Conservation (phyloP, 2,329 filamentous ascomycete species). For the Diplodia intermedia region DNA sequence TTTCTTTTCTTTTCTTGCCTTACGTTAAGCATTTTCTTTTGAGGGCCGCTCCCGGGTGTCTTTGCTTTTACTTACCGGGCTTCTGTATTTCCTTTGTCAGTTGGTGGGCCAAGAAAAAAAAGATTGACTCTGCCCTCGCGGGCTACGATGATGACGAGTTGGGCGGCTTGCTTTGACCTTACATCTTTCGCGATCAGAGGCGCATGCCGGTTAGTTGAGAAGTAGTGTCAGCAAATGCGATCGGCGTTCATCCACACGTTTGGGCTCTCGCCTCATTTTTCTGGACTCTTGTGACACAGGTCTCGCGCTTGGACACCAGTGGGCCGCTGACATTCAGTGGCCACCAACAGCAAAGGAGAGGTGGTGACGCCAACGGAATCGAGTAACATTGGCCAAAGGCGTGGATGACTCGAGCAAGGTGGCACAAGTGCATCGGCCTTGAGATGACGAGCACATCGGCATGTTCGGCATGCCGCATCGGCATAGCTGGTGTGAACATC, state of each 20-base stretch:
- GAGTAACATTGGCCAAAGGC: background rate
- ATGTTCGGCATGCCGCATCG: conserved; percentile 25
- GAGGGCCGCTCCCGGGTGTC: background rate
- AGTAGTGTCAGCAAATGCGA: conserved; percentile 27
- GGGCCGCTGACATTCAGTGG: background rate
- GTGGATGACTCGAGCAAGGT: background rate
- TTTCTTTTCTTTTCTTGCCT: conserved; percentile 23
- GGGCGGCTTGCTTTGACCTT: conserved; percentile 31
- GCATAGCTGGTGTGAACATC: conserved; percentile 11
- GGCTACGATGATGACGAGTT: conserved; percentile 33
- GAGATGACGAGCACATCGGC: conserved; percentile 14
- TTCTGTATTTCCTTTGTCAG: conserved; percentile 23
- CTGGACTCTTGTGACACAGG: background rate
- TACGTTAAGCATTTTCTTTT: conserved; percentile 23
- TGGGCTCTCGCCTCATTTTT: background rate
- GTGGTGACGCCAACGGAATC: background rate
- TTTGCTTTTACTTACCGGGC: conserved; percentile 22
- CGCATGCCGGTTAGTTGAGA: conserved; percentile 26
- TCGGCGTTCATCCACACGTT: conserved; percentile 14
- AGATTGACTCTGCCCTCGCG: conserved; percentile 33
- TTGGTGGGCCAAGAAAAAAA: conserved; percentile 32
- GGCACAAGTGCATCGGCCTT: conserved; percentile 4
- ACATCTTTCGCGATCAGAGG: conserved; percentile 31
- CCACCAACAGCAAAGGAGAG: conserved; percentile 3
- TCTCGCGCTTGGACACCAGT: conserved; percentile 1